Evolutionary conservation across 257 asterid species (phyloP), one percentile per base, ranked within the genome.

Genomic region (Osmanthus fragrans): DNA sequence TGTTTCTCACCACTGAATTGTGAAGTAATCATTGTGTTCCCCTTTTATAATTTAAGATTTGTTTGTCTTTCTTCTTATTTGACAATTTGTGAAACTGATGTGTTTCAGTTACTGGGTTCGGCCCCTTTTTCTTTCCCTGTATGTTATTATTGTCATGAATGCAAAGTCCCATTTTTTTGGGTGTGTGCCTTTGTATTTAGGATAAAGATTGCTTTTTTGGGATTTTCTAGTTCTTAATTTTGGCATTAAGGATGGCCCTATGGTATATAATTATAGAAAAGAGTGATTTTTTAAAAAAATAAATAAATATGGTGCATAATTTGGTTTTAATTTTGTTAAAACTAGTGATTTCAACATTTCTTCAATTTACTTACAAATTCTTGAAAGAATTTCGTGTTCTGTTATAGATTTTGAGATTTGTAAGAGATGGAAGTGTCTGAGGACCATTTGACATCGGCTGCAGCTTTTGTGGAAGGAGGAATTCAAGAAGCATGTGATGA

Each of bases 381-480:
- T 49, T 25, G 42, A 42, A 37, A 30, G 47, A 16, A 33, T 16
- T 23, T 30, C 47, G 76, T 33, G 51, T 33, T 37, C 21, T 69
- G 15, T 25, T 78, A 36, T 87, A 81, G 77, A 73, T 70, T 78
- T 78, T n/a, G 10, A 36, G 33, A 75, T 67, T 23, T 80, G 72
- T 65, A 80, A 75, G 88, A 89, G 97, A 90, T 94, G 96, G 96
- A 92, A 77, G 97, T 88, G 42, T 74, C 92, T 47, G 97, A 89
- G 77, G 88, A 56, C 80, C 90, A 84, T 73, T 83, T 94, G 92
- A 89, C 92, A 64, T 94, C 97, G 11, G 93, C 97, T 49, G 97
- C 92, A 5, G 97, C 98, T 54, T 94, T 94, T 74, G 96, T 94
- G 69, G 98, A 92, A 84, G 97, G 98, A 51, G 98, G 97, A 80